phyloP scores from a whole-genome alignment of 2,329 filamentous ascomycete genomes.

The Huntiella bhutanensis region DNA sequence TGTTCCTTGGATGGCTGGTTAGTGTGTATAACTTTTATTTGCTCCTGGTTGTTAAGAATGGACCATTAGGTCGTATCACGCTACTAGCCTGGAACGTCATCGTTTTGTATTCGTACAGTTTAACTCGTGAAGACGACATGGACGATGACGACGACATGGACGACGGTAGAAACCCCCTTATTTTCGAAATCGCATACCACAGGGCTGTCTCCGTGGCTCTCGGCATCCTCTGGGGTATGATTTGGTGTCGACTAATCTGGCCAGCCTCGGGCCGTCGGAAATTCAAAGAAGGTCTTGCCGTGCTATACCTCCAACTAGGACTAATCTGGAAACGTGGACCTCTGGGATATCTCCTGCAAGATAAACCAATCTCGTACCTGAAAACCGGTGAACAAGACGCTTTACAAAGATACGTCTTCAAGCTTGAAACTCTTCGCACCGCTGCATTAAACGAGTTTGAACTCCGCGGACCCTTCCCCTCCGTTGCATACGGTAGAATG shows the following conservation, averaged over 20 bases:
- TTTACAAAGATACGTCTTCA: slow-evolving; percentile 60
- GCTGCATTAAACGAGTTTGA: slow-evolving; percentile 76
- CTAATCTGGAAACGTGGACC: slow-evolving; percentile 93
- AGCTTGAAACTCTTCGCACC: slow-evolving; percentile 52
- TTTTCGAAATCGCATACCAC: slow-evolving; percentile 74
- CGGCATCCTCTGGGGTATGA: slow-evolving; percentile 80
- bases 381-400: slow-evolving; percentile 73
- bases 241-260: slow-evolving; percentile 80
- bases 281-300: slow-evolving; percentile 70
- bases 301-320: slow-evolving; percentile 89
- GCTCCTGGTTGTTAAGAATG: slow-evolving; percentile 66
- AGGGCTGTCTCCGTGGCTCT: slow-evolving; percentile 70
- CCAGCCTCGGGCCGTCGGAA: slow-evolving; percentile 79
- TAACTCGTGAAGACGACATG: slow-evolving; percentile 60
- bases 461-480: slow-evolving; percentile 69
- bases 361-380: slow-evolving; percentile 51
- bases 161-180: slow-evolving; percentile 64
- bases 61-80: slow-evolving; percentile 81
- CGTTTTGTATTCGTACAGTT: slow-evolving; percentile 80
- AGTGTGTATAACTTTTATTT: slow-evolving; percentile 75
- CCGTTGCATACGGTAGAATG: slow-evolving; percentile 51
- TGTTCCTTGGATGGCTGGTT: slow-evolving; percentile 64
- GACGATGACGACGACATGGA: slow-evolving; percentile 77
- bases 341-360: slow-evolving; percentile 49
- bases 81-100: slow-evolving; percentile 92